Percentiles rank a stretch among this genome's conserved stretches.
Conservation (phyloP, 768 basidiomycete species). For the Boletus subcaerulescens region DNA sequence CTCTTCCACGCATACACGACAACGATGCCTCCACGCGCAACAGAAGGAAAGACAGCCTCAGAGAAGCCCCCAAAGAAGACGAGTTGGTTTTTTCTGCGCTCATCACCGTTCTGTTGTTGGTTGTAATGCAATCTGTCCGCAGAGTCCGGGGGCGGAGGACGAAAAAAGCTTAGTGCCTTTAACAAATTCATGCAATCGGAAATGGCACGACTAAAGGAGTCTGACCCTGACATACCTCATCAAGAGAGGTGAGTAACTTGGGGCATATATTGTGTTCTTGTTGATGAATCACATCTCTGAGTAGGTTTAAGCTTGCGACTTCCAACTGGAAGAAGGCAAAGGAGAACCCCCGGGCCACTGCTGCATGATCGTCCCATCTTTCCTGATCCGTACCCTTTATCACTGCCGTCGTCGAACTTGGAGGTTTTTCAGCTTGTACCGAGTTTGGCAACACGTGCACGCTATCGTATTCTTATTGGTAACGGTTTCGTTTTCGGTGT, state of each 20-base stretch:
- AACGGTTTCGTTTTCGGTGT: slow-evolving; percentile 24
- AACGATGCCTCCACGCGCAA: slow-evolving; percentile 43
- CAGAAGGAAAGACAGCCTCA: slow-evolving; percentile 37
- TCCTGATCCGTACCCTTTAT: slow-evolving; percentile 6
- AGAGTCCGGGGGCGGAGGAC: slow-evolving; percentile 50
- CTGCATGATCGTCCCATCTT: slow-evolving; percentile 18
- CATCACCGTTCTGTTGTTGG: slow-evolving; percentile 10
- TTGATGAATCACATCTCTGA: slow-evolving; percentile 1
- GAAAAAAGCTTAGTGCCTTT: slow-evolving; percentile 66
- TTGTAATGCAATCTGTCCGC: slow-evolving; percentile 30
- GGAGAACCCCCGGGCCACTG: slow-evolving; percentile 53
- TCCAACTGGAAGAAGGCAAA: slow-evolving; percentile 75
- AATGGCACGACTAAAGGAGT: slow-evolving; percentile 75
- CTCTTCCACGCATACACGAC: slow-evolving; percentile 8
- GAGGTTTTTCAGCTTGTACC: slow-evolving; percentile 10
- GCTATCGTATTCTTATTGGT: slow-evolving; percentile 33
- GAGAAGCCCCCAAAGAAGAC: slow-evolving; percentile 54
- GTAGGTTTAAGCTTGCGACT: slow-evolving; percentile 70
- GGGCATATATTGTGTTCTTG: background rate
- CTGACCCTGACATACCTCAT: slow-evolving; percentile 68
- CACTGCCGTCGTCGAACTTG: slow-evolving; percentile 8
- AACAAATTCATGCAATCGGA: slow-evolving; percentile 82
- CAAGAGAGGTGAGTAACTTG: slow-evolving; percentile 56
- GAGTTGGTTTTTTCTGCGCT: slow-evolving; percentile 37
- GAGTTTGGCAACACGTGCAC: slow-evolving; percentile 19